phyloP scores from a whole-genome alignment of 2,329 filamentous ascomycete genomes.

The Trichoderma afroharzianum region DNA sequence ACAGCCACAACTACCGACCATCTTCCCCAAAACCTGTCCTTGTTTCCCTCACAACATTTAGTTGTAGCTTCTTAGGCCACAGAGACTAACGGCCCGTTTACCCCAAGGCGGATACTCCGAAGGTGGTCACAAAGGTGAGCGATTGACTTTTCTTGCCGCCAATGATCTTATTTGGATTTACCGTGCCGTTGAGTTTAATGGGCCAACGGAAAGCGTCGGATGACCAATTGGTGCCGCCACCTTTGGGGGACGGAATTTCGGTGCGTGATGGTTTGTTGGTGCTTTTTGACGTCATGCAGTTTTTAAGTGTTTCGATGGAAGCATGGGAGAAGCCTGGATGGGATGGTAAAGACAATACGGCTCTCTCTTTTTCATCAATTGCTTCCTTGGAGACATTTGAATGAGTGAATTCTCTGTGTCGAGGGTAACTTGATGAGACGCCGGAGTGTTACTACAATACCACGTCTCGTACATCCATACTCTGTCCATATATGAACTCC shows the following conservation, averaged over 20 bases:
- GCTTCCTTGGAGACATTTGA: not conserved
- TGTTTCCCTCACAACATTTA: not conserved
- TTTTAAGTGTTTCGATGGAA: not conserved
- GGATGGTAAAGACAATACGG: not conserved
- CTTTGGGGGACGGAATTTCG: not conserved
- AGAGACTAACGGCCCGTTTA: not conserved
- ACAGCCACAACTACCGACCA: not conserved
- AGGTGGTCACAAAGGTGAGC: not conserved
- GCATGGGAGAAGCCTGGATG: not conserved
- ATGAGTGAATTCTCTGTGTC: not conserved
- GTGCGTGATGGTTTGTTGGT: not conserved
- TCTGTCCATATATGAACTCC: not conserved
- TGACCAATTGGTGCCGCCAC: not conserved
- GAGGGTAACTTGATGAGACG: not conserved
- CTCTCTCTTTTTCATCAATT: not conserved
- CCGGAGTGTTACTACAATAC: not conserved
- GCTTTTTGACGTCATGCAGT: slow-evolving; percentile 1
- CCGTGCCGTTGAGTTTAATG: not conserved
- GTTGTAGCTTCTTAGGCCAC: not conserved
- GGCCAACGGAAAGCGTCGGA: not conserved
- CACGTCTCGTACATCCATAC: not conserved
- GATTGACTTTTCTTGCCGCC: not conserved
- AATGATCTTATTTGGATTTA: not conserved
- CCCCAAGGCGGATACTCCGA: not conserved
- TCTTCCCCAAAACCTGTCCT: not conserved